phyloP scores from a whole-genome alignment of 768 basidiomycete genomes.

The Pleurotus giganteus region DNA sequence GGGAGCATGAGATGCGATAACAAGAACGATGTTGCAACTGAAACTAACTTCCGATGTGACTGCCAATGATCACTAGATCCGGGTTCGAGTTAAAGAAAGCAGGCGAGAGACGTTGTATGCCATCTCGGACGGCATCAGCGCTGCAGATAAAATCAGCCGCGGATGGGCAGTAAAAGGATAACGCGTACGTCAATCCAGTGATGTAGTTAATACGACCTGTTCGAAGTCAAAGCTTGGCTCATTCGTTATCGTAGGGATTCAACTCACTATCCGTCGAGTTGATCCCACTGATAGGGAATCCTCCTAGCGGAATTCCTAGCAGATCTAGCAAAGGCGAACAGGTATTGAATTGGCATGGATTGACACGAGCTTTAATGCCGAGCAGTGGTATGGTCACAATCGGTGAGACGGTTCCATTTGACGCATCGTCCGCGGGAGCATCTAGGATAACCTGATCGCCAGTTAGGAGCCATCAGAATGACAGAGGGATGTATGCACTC shows the following conservation, averaged over 20 bases:
- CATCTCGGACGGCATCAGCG: conserved; percentile 16
- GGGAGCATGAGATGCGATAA: neutral
- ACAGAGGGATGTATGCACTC: neutral
- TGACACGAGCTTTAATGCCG: conserved; percentile 5
- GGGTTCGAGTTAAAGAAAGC: conserved; percentile 27
- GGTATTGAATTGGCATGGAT: conserved; percentile 6
- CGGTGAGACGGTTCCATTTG: conserved; percentile 18
- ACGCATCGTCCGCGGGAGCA: neutral
- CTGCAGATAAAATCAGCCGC: neutral
- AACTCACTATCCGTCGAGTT: neutral
- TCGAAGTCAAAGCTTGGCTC: neutral
- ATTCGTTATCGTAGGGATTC: neutral
- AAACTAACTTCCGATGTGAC: conserved; percentile 27
- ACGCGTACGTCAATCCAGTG: conserved; percentile 12
- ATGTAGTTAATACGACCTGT: conserved; percentile 16
- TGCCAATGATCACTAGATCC: conserved; percentile 33
- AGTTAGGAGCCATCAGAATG: neutral
- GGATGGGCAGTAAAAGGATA: neutral
- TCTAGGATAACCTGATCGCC: neutral
- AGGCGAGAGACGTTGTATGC: conserved; percentile 32
- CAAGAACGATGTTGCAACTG: neutral
- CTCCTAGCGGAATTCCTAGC: conserved; percentile 31
- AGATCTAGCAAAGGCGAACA: conserved; percentile 16
- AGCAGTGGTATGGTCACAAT: neutral
- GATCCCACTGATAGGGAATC: neutral